Percentiles rank a stretch among this genome's conserved stretches.
phyloP scores from a whole-genome alignment of 805 yeast genomes.

The Blastobotrys chiropterorum region DNA sequence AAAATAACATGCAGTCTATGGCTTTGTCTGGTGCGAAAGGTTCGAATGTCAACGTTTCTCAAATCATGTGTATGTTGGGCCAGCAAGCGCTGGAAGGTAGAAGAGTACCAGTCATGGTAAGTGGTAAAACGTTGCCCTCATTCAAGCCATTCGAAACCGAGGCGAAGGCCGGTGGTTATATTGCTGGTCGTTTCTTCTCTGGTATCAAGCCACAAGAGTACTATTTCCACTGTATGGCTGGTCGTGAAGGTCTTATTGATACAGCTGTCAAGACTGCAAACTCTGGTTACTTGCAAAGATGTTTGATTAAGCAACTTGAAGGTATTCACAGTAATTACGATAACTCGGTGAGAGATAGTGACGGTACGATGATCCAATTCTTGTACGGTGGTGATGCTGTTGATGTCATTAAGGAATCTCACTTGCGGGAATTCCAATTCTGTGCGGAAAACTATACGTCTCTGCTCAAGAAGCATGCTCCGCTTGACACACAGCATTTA shows the following conservation, averaged over 20 bases:
- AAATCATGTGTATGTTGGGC: conserved; percentile 97
- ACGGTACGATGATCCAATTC: conserved; percentile 90
- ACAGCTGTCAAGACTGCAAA: conserved; percentile 98
- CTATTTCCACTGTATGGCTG: conserved; percentile 99
- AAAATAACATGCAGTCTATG: conserved; percentile 98
- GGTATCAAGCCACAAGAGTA: conserved; percentile 98
- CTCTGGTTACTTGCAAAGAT: conserved; percentile 97
- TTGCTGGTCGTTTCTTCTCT: conserved; percentile 93
- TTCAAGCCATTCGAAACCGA: conserved; percentile 95
- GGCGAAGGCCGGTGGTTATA: conserved; percentile 98
- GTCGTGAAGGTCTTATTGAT: conserved; percentile 99
- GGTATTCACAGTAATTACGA: conserved; percentile 94
- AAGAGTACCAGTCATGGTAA: conserved; percentile 98
- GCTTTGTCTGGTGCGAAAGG: conserved; percentile 99
- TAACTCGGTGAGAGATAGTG: conserved; percentile 91
- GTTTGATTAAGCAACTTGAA: conserved; percentile 95
- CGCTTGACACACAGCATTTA: conserved; percentile 59
- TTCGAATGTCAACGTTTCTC: conserved; percentile 96
- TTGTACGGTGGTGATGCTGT: conserved; percentile 96
- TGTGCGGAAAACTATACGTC: conserved; percentile 89
- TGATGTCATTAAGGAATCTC: conserved; percentile 91
- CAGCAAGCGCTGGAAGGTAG: conserved; percentile 99
- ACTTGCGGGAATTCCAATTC: conserved; percentile 88
- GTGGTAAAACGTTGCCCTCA: conserved; percentile 95
- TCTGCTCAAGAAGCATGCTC: conserved; percentile 77